Evolutionary conservation across 1,139 yeast genomes (phyloP).

Genomic region (Nakaseomyces sp.): DNA sequence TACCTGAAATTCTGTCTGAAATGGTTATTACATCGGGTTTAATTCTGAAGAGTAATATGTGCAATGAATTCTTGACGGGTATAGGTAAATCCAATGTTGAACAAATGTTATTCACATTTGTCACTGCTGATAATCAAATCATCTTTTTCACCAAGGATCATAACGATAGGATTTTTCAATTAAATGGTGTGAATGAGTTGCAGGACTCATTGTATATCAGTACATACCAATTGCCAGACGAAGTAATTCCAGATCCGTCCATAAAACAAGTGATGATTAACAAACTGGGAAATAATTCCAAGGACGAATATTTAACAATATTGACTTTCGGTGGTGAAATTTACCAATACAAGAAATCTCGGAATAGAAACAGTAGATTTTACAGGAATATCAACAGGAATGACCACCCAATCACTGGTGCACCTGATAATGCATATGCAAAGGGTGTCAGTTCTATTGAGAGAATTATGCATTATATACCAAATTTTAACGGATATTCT

Average conservation of each 20-base stretch:
- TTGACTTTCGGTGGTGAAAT: slow-evolving; percentile 77
- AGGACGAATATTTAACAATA: slow-evolving; percentile 52
- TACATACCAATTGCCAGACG: slow-evolving; percentile 49
- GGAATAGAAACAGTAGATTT: slow-evolving; percentile 38
- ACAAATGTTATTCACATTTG: slow-evolving; percentile 52
- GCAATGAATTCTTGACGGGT: slow-evolving; percentile 30
- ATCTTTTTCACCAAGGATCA: slow-evolving; percentile 58
- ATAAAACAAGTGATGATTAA: slow-evolving; percentile 63
- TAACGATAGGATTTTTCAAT: slow-evolving; percentile 56
- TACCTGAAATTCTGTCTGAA: slow-evolving; percentile 47
- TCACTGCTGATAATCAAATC: slow-evolving; percentile 68
- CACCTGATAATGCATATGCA: slow-evolving; percentile 67
- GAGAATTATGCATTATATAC: slow-evolving; percentile 55
- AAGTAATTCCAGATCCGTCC: slow-evolving; percentile 60
- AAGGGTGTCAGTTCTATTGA: slow-evolving; percentile 56
- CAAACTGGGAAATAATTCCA: slow-evolving; percentile 50
- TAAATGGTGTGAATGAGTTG: slow-evolving; percentile 51
- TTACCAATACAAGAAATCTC: slow-evolving; percentile 51
- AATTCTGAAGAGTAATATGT: slow-evolving; percentile 39
- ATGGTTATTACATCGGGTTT: slow-evolving; percentile 64
- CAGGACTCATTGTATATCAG: slow-evolving; percentile 46
- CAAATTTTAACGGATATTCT: slow-evolving; percentile 49
- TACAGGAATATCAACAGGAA: slow-evolving; percentile 42
- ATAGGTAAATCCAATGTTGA: slow-evolving; percentile 29
- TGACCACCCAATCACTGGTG: slow-evolving; percentile 49